phyloP scores from a whole-genome alignment of 108 stramenopile species.

The Conticribra weissflogii region DNA sequence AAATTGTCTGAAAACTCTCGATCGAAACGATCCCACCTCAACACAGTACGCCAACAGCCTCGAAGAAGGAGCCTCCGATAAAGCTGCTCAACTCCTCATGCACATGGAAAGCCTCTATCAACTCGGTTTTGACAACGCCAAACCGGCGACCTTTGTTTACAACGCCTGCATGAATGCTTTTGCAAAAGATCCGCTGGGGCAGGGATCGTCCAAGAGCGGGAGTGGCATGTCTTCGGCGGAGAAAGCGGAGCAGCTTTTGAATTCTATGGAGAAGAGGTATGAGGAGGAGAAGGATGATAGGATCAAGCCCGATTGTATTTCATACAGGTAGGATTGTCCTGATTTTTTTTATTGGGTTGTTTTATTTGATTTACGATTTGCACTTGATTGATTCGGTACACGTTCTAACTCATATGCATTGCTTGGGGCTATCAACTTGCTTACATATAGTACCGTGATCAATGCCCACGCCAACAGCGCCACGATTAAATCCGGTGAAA shows the following conservation, averaged over 20 bases:
- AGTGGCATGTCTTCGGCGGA: conserved; percentile 5
- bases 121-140: conserved; percentile 44
- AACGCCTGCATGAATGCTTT: conserved; percentile 55
- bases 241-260: conserved; percentile 44
- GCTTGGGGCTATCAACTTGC: not conserved
- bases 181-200: conserved; percentile 42
- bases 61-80: conserved; percentile 29
- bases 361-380: not conserved
- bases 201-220: not conserved
- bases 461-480: conserved; percentile 51
- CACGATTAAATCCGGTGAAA: conserved; percentile 13
- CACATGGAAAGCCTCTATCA: conserved; percentile 52
- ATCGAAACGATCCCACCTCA: too few species aligned
- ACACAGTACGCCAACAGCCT: conserved; percentile 34
- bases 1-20: too few species aligned
- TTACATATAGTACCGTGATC: conserved; percentile 38
- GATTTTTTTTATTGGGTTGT: not conserved
- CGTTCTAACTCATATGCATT: not conserved
- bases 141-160: conserved; percentile 52
- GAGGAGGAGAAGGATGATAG: conserved; percentile 36
- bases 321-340: conserved; percentile 25
- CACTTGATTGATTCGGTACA: not conserved
- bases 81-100: conserved; percentile 41
- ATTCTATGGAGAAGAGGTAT: conserved; percentile 46
- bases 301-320: conserved; percentile 48